Conservation (phyloP, 345 rosid species). For the Arabidopsis thaliana region TAIR10.1 NC_003074.8:20054001-20054500, state of each 20-base stretch:
- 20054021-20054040: not conserved
- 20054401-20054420: not conserved
- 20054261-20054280: not conserved
- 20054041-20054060: slow-evolving; percentile 1
- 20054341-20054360: not conserved
- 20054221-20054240: not conserved
- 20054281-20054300: not conserved
- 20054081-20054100: not conserved
- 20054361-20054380: not conserved
- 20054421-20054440: not conserved
- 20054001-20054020: not conserved
- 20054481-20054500: not conserved
- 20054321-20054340: not conserved
- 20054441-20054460: not conserved
- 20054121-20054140: not conserved
- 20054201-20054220: slow-evolving; percentile 3
- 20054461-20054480: not conserved
- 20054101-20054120: not conserved
- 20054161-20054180: not conserved
- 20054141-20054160: not conserved
- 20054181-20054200: slow-evolving; percentile 8
- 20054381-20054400: not conserved
- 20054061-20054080: not conserved
- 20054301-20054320: not conserved
- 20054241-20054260: not conserved